These are phyloP conservation scores for Betula pendula DNA, from an alignment of 306 rosid species.

Conservation along the genomic window DNA sequence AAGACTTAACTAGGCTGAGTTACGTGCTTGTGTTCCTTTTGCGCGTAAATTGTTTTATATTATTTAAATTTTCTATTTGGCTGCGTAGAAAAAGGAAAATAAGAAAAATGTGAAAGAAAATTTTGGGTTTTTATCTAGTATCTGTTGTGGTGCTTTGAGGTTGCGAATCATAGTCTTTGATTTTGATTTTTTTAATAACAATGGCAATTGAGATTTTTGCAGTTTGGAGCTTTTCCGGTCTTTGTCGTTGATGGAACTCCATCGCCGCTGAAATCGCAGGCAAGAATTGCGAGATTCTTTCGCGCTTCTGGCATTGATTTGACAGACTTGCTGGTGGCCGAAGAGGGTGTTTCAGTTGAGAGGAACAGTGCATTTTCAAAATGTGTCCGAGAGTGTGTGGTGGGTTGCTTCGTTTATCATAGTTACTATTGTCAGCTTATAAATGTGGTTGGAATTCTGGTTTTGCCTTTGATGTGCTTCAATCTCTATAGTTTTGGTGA, in stretches of 20 bases:
- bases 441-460: constrained; percentile 10
- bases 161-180: background rate
- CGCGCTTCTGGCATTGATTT: constrained; percentile 65
- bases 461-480: constrained; percentile 8
- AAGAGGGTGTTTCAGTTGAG: constrained; percentile 61
- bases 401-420: constrained; percentile 38
- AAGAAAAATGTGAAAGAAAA: background rate
- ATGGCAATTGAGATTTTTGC: constrained; percentile 13
- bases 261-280: constrained; percentile 68
- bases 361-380: constrained; percentile 59
- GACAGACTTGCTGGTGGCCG: constrained; percentile 51
- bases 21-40: background rate
- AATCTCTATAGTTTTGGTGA: background rate
- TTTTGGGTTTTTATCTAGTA: background rate
- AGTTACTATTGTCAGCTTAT: constrained; percentile 6
- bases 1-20: background rate
- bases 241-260: constrained; percentile 87
- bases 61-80: background rate
- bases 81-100: background rate
- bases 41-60: background rate
- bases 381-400: constrained; percentile 83
- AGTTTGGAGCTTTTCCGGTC: constrained; percentile 93
- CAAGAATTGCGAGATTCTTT: constrained; percentile 68
- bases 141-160: background rate
- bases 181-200: too few species aligned